Evolutionary conservation across 768 basidiomycete genomes (phyloP), one percentile per base, ranked within the genome.

Genomic region (Rhodocollybia butyracea): DNA sequence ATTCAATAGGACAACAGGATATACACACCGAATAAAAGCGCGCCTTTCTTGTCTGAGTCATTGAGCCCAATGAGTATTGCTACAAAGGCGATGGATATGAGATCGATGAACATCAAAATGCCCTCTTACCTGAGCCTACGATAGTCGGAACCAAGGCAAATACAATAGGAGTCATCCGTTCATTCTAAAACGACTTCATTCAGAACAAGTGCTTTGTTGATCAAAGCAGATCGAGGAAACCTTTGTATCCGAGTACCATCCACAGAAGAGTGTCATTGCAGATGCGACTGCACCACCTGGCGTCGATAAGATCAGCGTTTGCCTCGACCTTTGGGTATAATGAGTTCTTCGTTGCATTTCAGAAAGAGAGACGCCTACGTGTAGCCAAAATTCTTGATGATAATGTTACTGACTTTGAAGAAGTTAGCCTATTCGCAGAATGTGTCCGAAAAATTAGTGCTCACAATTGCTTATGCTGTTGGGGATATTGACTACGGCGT

Each of bases 391-490:
- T 71, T 74, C 69, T 79, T 80, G 65, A 86, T 81, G 55, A 86
- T 79, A 10, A 83, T 66, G 60, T 84, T 85, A 64, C 82, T 80
- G 68, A 81, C 84, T 85, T 51, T 5, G 29, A 24, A 36, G 36
- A 36, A 19, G 24, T 59, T 51, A 19, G 46, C 45, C 3, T 26
- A 54, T 21, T 10, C 17, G 36, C 15, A 11, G 6, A 4, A 12
- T 30, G 31, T 3, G 5, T 22, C 22, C 19, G 47, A 3, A n/a
- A 26, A 17, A n/a, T 17, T 24, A 3, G 17, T 24, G 69, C 79
- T 57, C 57, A 85, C 84, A 85, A 58, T 86, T 85, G 62, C 77
- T 84, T 29, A 86, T 84, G 19, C 85, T 85, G 60, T 84, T 86
- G 0, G 85, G 84, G 31, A 87, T 81, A 60, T 82, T 86, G 53